Evolutionary conservation across 441 rosid species (phyloP), one percentile per base, ranked within the genome.

Genomic region (Adansonia rubrostipa): DNA sequence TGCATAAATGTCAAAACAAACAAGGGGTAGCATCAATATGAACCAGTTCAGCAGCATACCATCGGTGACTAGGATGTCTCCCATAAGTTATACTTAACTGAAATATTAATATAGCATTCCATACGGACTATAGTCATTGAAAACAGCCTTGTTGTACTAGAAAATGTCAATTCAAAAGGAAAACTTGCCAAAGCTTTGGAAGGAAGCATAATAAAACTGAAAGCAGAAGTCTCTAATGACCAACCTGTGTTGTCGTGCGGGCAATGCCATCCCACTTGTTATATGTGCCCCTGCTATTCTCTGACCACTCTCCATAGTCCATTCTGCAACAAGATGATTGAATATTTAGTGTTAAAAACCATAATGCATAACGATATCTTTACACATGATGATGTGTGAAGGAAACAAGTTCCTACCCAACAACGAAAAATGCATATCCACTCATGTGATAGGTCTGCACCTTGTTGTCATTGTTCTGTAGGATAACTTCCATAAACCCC

Each of bases 301-400:
- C 96, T 3, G 97, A 87, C 99, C 97, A 96, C 51, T 93, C 95
- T 75, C 98, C 98, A 13, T 90, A 94, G 78, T 96, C 99, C 99
- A 96, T 94, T 73, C 99, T 96, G 89, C 85, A 84, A 80, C 4
- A 74, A 67, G 79, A 69, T 70, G 54, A 76, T 67, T 47, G 53
- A 50, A 20, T 66, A 58, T 22, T 14, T 19, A 53, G 51, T 62
- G 14, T 62, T 51, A 48, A 72, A 74, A 74, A 45, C 73, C 67
- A 74, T 58, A 63, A n/a, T 14, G 22, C 33, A 58, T 40, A 56
- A 1, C 22, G 33, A 78, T 20, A n/a, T 10, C 4, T 8, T 66
- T 36, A 42, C 14, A 14, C 13, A 71, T 50, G 17, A 17, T 28
- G 6, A n/a, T 7, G 56, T 13, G 60, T 72, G 65, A 10, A 20